Evolutionary conservation across 2,329 filamentous ascomycete species (phyloP).

Genomic region (Aspergillus tanneri): DNA sequence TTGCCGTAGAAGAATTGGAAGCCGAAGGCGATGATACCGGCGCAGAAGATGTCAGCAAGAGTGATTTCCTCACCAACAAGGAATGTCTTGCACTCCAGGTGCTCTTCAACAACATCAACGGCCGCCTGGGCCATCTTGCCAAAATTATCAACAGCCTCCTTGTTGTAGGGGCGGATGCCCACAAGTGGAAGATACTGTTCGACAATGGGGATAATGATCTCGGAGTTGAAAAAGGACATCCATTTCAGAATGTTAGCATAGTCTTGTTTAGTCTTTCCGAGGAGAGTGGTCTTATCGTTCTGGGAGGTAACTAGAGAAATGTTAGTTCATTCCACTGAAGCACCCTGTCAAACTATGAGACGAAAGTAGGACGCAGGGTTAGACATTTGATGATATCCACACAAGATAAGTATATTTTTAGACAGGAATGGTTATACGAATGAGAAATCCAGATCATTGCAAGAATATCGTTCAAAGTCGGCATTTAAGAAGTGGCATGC

Average conservation of each 20-base stretch:
- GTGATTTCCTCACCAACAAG: constrained; percentile 5
- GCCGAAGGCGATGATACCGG: constrained; percentile 3
- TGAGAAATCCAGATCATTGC: no score
- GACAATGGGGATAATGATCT: constrained; percentile 6
- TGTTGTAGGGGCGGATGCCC: constrained; percentile 3
- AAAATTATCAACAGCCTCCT: constrained; percentile 1
- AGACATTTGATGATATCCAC: no score
- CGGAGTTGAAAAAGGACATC: constrained; percentile 14
- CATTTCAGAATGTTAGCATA: constrained; percentile 13
- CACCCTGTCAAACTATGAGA: no score
- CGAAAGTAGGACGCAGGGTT: no score
- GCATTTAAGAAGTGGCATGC: no score
- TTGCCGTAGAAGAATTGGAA: constrained; percentile 9
- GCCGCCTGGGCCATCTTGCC: constrained; percentile 3
- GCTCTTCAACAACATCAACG: constrained; percentile 4
- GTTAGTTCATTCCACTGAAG: no score
- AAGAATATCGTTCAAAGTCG: no score
- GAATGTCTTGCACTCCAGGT: constrained; percentile 2
- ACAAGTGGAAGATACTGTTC: constrained; percentile 1
- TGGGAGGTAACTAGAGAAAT: constrained; percentile 9
- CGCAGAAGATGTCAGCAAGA: constrained; percentile 9
- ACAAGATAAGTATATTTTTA: no score
- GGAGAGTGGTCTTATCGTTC: constrained; percentile 11
- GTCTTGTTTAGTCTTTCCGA: constrained; percentile 9
- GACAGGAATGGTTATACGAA: no score